These are phyloP conservation scores for Sarocladium oryzae DNA, from an alignment of 2,329 filamentous ascomycete genomes.

Conservation along the genomic window DNA sequence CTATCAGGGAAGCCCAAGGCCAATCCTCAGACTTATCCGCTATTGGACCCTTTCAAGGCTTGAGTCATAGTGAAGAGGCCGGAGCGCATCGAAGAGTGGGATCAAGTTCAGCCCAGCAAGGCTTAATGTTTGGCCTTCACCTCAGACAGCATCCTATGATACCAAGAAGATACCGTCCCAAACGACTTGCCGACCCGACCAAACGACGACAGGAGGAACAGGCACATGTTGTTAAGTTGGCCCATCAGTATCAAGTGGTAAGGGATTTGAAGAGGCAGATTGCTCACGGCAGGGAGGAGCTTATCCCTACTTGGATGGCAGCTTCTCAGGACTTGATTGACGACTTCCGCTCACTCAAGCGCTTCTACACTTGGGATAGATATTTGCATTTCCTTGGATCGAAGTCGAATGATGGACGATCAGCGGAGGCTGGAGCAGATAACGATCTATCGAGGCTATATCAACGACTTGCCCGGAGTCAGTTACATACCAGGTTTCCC, in stretches of 20 bases:
- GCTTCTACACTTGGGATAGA: slow-evolving; percentile 62
- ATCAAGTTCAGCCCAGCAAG: background rate
- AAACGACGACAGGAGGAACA: slow-evolving; percentile 39
- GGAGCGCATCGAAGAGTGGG: background rate
- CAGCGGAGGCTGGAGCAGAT: slow-evolving; percentile 10
- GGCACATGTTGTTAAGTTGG: slow-evolving; percentile 31
- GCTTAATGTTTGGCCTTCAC: background rate
- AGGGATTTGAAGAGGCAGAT: slow-evolving; percentile 35
- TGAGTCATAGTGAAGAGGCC: background rate
- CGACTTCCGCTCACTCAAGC: slow-evolving; percentile 56
- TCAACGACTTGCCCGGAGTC: slow-evolving; percentile 48
- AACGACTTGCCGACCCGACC: slow-evolving; percentile 37
- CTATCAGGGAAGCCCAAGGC: slow-evolving; percentile 45
- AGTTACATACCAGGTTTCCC: slow-evolving; percentile 19
- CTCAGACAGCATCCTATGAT: slow-evolving; percentile 15
- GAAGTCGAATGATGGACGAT: slow-evolving; percentile 17
- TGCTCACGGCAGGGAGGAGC: slow-evolving; percentile 34
- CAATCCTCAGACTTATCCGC: slow-evolving; percentile 9
- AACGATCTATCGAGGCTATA: slow-evolving; percentile 49
- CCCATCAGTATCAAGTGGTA: slow-evolving; percentile 37
- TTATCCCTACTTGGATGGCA: slow-evolving; percentile 49
- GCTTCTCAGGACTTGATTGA: slow-evolving; percentile 54
- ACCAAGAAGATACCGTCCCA: slow-evolving; percentile 38
- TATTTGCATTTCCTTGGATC: slow-evolving; percentile 51
- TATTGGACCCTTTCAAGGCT: background rate